Evolutionary conservation across 2,329 filamentous ascomycete species (phyloP), one percentile per base, ranked within the genome.

Genomic region (Dothideomycetes sp.): DNA sequence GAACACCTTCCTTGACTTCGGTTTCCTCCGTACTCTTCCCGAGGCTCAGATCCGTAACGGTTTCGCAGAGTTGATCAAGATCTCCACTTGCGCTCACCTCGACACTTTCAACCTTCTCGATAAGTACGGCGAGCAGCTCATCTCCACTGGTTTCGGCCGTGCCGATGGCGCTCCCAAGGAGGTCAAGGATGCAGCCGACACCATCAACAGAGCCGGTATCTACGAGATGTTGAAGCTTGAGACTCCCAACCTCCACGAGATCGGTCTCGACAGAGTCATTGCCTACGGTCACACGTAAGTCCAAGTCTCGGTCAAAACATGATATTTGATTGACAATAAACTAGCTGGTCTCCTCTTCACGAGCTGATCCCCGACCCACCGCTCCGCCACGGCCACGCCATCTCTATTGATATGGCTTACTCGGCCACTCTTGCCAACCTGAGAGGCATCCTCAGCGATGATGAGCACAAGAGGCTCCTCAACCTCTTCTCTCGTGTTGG

Each of bases 341-440:
- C 8, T 30, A 76, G 72, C 5, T 84, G 80, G 80, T 83, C 78
- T 4, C 80, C 80, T 15, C 67, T 83, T 5, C 78, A 84, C 53
- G 80, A 84, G 59, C 70, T 85, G 8, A 69, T 80, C 0, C 80
- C 80, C 0, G 71, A 79, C 36, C 76, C 77, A 0, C 80, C 80
- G 1, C 70, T 84, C 30, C 75, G 80, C 29, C 81, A 84, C 55
- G 80, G 80, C 3, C 80, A 84, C 53, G 80, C 80, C 49, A 84
- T 84, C 50, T 80, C 76, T 2, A 81, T 84, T 46, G 80, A 84
- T 56, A 84, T 84, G 80, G 80, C 80, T 0, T 84, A 80, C 61
- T 81, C 78, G 0, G 79, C 80, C 0, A 84, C 80, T 0, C 67
- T 84, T 4, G 77, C 80, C 13, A 72, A 78, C 53, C 59, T 67